A percentile compares a stretch with the other conserved stretches of the same genome.
These are phyloP conservation scores for Colletotrichum incanum DNA, from an alignment of 2,329 filamentous ascomycete species.

Conservation along the genomic window DNA sequence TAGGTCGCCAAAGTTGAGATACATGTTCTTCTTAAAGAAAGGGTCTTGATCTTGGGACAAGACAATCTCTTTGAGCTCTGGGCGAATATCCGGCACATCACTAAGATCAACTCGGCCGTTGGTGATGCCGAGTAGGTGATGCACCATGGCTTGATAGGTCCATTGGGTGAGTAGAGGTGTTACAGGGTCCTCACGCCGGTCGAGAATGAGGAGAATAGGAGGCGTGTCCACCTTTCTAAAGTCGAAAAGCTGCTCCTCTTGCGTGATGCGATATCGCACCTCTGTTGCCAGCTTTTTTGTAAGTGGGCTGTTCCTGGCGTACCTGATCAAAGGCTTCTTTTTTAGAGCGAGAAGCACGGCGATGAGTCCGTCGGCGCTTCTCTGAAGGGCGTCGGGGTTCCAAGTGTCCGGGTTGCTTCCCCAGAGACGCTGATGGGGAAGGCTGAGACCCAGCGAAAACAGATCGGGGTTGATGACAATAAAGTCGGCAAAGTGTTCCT, in stretches of 20 bases:
- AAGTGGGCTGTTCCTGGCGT: slow-evolving; percentile 90
- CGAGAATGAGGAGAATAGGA: slow-evolving; percentile 90
- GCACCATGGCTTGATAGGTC: slow-evolving; percentile 99
- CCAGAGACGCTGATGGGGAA: slow-evolving; percentile 85
- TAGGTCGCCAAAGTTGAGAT: slow-evolving; percentile 95
- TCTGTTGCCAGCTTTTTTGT: slow-evolving; percentile 95
- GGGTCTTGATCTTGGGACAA: slow-evolving; percentile 97
- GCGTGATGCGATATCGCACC: slow-evolving; percentile 91
- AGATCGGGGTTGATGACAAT: slow-evolving; percentile 95
- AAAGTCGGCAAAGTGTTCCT: slow-evolving; percentile 98
- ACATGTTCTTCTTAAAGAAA: slow-evolving; percentile 99
- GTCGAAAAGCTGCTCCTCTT: slow-evolving; percentile 97
- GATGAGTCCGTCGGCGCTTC: slow-evolving; percentile 89
- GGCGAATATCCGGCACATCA: slow-evolving; percentile 85
- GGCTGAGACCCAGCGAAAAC: slow-evolving; percentile 83
- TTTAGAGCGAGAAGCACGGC: slow-evolving; percentile 90
- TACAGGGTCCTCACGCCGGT: slow-evolving; percentile 93
- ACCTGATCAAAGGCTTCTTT: slow-evolving; percentile 96
- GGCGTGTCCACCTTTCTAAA: slow-evolving; percentile 96
- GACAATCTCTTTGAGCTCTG: slow-evolving; percentile 94
- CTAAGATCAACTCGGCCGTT: slow-evolving; percentile 95
- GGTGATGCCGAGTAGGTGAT: slow-evolving; percentile 92
- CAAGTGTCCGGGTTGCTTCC: slow-evolving; percentile 86
- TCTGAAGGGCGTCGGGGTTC: slow-evolving; percentile 90
- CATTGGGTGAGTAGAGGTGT: slow-evolving; percentile 96